Evolutionary conservation across 2,329 filamentous ascomycete genomes (phyloP), one percentile per base, ranked within the genome.

Genomic region (Aspergillus felis): DNA sequence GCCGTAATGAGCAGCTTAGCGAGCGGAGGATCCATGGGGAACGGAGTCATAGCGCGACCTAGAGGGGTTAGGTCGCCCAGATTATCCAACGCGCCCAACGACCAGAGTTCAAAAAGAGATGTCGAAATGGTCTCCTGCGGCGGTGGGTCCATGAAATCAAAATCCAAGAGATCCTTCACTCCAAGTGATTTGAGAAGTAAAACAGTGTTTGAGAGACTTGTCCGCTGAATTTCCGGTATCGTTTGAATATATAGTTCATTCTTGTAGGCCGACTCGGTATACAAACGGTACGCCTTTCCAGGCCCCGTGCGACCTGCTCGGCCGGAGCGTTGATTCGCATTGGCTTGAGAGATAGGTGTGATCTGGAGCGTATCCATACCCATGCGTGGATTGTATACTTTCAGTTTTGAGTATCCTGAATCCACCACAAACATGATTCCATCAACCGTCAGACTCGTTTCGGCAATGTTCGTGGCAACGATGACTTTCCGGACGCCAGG

Each of bases 371-470:
- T 97, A 69, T 99, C 94, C 94, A 99, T 99, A 57, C 94, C 94
- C 91, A 99, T 97, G 54, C 92, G 90, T 5, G 94, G 92, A 68
- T 99, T 99, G 77, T 97, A 99, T 4, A 99, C 94, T 73, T 99
- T 99, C 71, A 97, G 84, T 74, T 99, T 99, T 1, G 92, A 96
- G 74, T 93, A 99, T 0, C 94, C 94, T 1, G 91, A 87, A 72
- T 99, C 94, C 4, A 99, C 94, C 24, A 99, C 94, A 68, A 96
- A 99, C 88, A 97, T 97, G 76, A 99, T 99, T 64, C 94, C 94
- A 70, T 99, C 94, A 5, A 99, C 94, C 0, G 94, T 99, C 77
- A 99, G 80, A 81, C 92, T 96, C 0, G 94, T 99, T 75, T 99
- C 94, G 1, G 94, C 94, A 74, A 99, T 99, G 68, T 99, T 99